Evolutionary conservation across 306 rosid genomes (phyloP).

Genomic region (Cucumis hystrix): DNA sequence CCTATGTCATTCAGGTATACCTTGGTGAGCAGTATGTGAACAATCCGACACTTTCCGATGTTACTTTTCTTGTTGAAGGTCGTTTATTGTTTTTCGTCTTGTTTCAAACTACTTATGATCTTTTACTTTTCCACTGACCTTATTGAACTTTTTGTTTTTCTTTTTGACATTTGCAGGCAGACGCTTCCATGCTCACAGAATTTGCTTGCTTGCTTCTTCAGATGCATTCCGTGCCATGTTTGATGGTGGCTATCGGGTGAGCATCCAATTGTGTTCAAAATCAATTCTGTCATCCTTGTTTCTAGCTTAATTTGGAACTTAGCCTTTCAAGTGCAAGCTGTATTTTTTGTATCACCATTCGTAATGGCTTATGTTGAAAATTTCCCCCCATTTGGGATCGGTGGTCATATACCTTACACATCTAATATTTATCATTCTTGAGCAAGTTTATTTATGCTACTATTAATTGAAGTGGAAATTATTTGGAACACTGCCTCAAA

Average conservation of each 20-base stretch:
- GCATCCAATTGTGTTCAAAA: constrained; percentile 9
- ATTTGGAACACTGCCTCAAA: background rate
- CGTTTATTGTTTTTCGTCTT: constrained; percentile 6
- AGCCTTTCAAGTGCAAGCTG: background rate
- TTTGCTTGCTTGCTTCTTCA: constrained; percentile 90
- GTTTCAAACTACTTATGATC: background rate
- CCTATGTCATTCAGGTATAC: constrained; percentile 67
- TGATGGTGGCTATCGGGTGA: constrained; percentile 98
- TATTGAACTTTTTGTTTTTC: background rate
- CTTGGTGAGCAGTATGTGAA: constrained; percentile 87
- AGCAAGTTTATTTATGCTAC: background rate
- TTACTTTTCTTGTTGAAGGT: constrained; percentile 96
- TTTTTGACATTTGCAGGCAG: constrained; percentile 47
- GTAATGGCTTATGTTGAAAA: background rate
- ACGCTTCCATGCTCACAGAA: constrained; percentile 92
- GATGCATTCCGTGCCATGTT: constrained; percentile 99
- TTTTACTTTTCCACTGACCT: background rate
- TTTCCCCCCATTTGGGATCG: background rate
- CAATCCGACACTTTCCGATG: constrained; percentile 73
- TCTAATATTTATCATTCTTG: background rate
- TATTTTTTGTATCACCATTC: background rate
- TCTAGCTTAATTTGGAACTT: background rate
- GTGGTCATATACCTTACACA: background rate
- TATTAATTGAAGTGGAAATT: background rate
- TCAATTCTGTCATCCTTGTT: constrained; percentile 3